Evolutionary conservation across 495 filamentous ascomycete genomes (phyloP), one percentile per base, ranked within the genome.

Genomic region (Xylaria flabelliformis): DNA sequence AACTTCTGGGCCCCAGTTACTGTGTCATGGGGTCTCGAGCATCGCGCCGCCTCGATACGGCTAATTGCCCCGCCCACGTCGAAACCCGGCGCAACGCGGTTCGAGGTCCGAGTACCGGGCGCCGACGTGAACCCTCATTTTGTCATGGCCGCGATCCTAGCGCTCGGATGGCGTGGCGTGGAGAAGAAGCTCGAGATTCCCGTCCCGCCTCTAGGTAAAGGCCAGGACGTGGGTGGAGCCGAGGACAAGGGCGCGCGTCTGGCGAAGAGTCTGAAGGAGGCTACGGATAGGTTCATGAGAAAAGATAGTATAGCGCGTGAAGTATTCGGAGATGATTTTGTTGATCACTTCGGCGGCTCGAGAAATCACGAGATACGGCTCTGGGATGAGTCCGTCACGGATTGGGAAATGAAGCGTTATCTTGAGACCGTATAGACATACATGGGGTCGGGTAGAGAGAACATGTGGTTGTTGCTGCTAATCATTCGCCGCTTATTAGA

Each of bases 1-100:
- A 98, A 98, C 79, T 98, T 97, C 83, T 98, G 97, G 97, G 96
- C 96, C 0, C 96, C 96, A 0, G 95, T 99, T 7, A 98, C 94
- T 0, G 96, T 98, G 1, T 97, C 93, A 2, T 99, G 96, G 97
- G 96, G 97, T 1, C 80, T 98, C 9, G 96, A 98, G 80, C 96
- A 99, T 75, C 92, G 96, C 50, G 94, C 94, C 1, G 96, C 96
- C 0, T 97, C 93, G 0, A 92, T 99, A 68, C 88, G 97, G 8
- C 79, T 99, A 29, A 98, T 98, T 75, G 88, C 91, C 0, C 96
- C 96, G 12, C 96, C 96, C 1, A 94, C 93, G 0, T 86, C 90
- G 42, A 93, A 91, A 71, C 84, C 92, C 0, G 93, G 93, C 73
- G 93, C 95, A 0, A 98, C 96, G 19, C 86, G 96, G 6, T 94